phyloP scores from a whole-genome alignment of 1,139 yeast species.

The Pichia sp. region DNA sequence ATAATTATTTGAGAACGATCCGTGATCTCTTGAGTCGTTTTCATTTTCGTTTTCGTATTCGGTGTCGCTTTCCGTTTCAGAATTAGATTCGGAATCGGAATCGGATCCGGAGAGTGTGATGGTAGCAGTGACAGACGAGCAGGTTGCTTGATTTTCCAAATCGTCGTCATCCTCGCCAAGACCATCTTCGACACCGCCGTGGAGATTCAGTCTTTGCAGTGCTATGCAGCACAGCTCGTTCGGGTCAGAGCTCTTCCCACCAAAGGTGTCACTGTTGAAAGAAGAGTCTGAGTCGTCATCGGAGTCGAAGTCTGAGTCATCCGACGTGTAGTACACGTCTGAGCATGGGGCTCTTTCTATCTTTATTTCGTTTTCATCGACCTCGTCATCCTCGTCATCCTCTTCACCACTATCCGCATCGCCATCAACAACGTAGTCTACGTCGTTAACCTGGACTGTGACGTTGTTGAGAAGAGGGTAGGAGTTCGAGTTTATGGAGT shows the following conservation, averaged over 20 bases:
- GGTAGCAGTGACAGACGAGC: background rate
- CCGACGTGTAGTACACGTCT: conserved; percentile 19
- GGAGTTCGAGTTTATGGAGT: conserved; percentile 15
- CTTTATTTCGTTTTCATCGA: conserved; percentile 8
- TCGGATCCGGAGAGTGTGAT: background rate
- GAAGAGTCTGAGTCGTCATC: conserved; percentile 12
- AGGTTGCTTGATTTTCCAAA: conserved; percentile 1
- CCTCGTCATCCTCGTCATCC: conserved; percentile 8
- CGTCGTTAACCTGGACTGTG: conserved; percentile 8
- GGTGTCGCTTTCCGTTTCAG: conserved; percentile 12
- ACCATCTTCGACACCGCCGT: conserved; percentile 1
- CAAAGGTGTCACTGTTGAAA: conserved; percentile 15
- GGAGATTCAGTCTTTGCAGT: conserved; percentile 11
- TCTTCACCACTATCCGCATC: conserved; percentile 2
- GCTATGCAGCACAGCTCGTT: conserved; percentile 9
- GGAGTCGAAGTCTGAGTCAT: conserved; percentile 22
- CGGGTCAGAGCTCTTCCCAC: conserved; percentile 29
- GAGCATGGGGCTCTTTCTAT: conserved; percentile 9
- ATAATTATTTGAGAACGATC: background rate
- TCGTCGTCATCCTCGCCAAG: conserved; percentile 9
- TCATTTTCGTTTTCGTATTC: conserved; percentile 15
- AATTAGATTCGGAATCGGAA: conserved; percentile 17
- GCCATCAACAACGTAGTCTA: conserved; percentile 2
- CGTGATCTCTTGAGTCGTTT: background rate
- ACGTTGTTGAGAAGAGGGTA: conserved; percentile 14